A percentile compares a stretch with the other conserved stretches of the same genome.
Evolutionary conservation across 768 basidiomycete species (phyloP).

Genomic region (Paxillus involutus): DNA sequence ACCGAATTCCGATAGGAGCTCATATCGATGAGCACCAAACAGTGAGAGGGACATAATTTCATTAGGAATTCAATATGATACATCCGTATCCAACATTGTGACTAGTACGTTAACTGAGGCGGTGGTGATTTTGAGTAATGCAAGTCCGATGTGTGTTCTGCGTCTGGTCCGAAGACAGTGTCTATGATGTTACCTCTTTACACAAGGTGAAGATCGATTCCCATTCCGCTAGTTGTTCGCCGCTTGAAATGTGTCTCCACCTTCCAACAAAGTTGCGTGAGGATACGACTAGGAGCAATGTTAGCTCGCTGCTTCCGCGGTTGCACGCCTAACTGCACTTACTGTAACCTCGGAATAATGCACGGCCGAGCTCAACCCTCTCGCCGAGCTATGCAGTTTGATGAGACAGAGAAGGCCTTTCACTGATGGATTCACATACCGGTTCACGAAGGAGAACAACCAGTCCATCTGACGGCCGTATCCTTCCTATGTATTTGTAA

Average conservation of each 20-base stretch:
- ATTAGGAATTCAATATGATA: not conserved
- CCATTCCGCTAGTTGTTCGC: conserved; percentile 39
- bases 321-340: not conserved
- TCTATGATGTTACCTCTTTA: conserved; percentile 32
- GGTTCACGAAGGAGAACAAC: conserved; percentile 53
- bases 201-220: conserved; percentile 55
- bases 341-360: conserved; percentile 53
- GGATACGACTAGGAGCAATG: conserved; percentile 39
- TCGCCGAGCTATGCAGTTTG: conserved; percentile 18
- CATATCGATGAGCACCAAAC: no score
- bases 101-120: no score
- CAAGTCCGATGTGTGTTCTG: not conserved
- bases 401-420: conserved; percentile 4
- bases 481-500: conserved; percentile 54
- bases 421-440: conserved; percentile 31
- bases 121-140: not conserved
- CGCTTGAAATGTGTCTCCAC: conserved; percentile 36
- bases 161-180: not conserved
- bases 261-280: conserved; percentile 54
- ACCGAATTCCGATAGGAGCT: conserved; percentile 1
- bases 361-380: conserved; percentile 32
- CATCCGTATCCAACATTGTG: no score
- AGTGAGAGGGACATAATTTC: no score
- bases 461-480: conserved; percentile 60
- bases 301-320: conserved; percentile 8